Percentiles rank a stretch among this genome's conserved stretches.
These are phyloP conservation scores for Trametes cubensis DNA, from an alignment of 768 basidiomycete species.

Conservation along the genomic window DNA sequence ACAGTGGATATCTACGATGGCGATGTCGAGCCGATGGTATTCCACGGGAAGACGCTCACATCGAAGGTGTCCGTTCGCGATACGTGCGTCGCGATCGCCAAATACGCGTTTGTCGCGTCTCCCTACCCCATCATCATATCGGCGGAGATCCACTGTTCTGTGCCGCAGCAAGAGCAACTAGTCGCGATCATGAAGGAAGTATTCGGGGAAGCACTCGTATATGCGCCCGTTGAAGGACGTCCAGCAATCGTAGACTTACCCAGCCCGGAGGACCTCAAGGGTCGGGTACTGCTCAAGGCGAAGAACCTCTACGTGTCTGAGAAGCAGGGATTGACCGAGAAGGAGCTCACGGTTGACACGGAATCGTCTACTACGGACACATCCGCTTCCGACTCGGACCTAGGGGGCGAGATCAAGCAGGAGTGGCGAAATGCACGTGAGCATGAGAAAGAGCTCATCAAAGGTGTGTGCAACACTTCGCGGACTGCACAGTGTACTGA, in stretches of 20 bases:
- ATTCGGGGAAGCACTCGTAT: conserved; percentile 59
- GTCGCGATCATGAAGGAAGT: conserved; percentile 71
- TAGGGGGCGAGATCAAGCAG: conserved; percentile 29
- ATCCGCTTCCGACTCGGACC: conserved; percentile 36
- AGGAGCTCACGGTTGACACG: conserved; percentile 38
- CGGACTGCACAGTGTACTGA: background rate
- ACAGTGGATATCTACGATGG: conserved; percentile 94
- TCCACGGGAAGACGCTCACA: conserved; percentile 89
- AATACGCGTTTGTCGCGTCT: conserved; percentile 89
- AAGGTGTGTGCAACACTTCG: conserved; percentile 29
- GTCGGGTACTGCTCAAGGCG: conserved; percentile 83
- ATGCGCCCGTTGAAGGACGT: conserved; percentile 49
- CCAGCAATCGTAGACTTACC: conserved; percentile 62
- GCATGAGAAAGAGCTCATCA: conserved; percentile 39
- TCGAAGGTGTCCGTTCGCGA: conserved; percentile 80
- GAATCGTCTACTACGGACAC: conserved; percentile 47
- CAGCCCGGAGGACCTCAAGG: conserved; percentile 81
- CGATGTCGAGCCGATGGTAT: conserved; percentile 80
- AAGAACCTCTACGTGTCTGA: conserved; percentile 72
- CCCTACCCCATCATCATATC: conserved; percentile 93
- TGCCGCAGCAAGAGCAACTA: conserved; percentile 79
- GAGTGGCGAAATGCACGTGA: conserved; percentile 36
- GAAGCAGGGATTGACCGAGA: conserved; percentile 38
- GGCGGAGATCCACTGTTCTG: conserved; percentile 85
- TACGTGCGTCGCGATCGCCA: conserved; percentile 78